These are phyloP conservation scores for Termitomyces sp. DNA, from an alignment of 768 basidiomycete genomes.

Conservation along the genomic window DNA sequence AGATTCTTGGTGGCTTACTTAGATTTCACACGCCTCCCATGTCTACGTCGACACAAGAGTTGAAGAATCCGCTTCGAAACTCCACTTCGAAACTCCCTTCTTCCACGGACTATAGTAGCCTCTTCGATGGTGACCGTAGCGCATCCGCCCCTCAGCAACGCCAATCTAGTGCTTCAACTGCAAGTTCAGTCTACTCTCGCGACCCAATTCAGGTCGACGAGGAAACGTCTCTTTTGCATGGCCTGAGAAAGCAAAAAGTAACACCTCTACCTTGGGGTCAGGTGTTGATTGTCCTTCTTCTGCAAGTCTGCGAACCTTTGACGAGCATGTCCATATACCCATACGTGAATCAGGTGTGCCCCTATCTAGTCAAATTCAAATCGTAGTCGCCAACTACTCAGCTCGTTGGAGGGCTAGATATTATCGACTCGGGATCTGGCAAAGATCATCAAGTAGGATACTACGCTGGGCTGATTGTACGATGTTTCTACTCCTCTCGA, in stretches of 20 bases:
- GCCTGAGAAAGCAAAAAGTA: slow-evolving; percentile 11
- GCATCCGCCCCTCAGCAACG: not conserved
- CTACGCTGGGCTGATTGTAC: slow-evolving; percentile 48
- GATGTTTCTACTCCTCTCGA: not conserved
- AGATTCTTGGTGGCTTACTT: not conserved
- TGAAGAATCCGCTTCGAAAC: not conserved
- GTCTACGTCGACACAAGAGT: not conserved
- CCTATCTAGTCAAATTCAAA: not conserved
- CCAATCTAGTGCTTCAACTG: too few relatives aligned
- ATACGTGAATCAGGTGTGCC: slow-evolving; percentile 50
- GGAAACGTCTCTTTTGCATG: slow-evolving; percentile 28
- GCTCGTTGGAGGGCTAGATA: slow-evolving; percentile 57
- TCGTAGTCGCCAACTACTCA: slow-evolving; percentile 18
- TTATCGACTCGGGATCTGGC: slow-evolving; percentile 40
- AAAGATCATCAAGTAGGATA: slow-evolving; percentile 62
- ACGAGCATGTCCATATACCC: slow-evolving; percentile 49
- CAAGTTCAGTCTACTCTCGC: not conserved
- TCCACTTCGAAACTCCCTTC: not conserved
- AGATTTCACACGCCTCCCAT: not conserved
- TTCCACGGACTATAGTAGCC: not conserved
- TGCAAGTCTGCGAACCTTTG: slow-evolving; percentile 51
- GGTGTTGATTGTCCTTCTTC: slow-evolving; percentile 40
- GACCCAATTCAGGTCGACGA: slow-evolving; percentile 20
- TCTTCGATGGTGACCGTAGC: not conserved
- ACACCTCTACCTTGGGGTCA: slow-evolving; percentile 50